Evolutionary conservation across 129 eudicot genomes (phyloP).

Genomic region (Erigeron canadensis): DNA sequence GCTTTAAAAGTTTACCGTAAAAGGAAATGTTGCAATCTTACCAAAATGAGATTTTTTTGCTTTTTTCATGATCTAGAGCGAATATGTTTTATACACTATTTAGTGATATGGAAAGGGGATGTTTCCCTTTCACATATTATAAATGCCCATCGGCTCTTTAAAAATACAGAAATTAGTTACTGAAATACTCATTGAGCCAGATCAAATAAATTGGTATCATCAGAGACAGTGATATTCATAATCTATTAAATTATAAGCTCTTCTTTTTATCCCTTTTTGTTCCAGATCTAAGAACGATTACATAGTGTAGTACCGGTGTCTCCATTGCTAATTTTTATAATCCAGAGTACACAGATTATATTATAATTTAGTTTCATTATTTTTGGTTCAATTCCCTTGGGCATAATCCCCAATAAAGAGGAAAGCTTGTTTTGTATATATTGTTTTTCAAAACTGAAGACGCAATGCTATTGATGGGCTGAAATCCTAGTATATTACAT

Average conservation of each 20-base stretch:
- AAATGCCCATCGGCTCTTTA: background rate
- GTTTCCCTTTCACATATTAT: background rate
- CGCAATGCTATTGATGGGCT: background rate
- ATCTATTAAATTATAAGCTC: background rate
- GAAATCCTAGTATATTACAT: background rate
- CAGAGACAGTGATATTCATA: background rate
- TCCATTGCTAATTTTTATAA: background rate
- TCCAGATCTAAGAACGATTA: background rate
- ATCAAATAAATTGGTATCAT: constrained; percentile 7
- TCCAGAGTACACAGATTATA: background rate
- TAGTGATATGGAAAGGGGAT: background rate
- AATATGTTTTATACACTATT: background rate
- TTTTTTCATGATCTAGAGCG: background rate
- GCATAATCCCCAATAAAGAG: background rate
- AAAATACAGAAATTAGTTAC: background rate
- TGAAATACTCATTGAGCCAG: background rate
- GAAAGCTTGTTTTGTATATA: background rate
- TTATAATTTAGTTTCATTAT: background rate
- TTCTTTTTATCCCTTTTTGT: no score
- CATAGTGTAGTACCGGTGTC: background rate
- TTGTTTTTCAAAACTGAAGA: no score
- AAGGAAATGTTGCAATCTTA: background rate
- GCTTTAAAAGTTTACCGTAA: background rate
- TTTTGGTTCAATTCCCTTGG: background rate
- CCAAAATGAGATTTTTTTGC: background rate